phyloP scores from a whole-genome alignment of 306 rosid genomes.

The Bauhinia variegata region DNA sequence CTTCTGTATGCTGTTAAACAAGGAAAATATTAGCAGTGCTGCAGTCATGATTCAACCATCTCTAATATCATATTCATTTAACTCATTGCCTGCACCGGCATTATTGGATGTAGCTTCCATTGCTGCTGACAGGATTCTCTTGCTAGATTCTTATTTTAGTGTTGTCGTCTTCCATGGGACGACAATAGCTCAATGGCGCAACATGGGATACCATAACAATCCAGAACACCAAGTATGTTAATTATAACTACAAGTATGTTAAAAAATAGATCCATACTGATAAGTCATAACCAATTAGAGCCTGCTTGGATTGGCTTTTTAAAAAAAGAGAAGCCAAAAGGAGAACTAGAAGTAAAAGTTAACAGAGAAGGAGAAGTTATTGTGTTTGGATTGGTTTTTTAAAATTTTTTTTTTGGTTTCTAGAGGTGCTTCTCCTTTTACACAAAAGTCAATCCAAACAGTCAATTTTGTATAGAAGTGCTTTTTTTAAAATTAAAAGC shows the following conservation, averaged over 20 bases:
- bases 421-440: too few relatives aligned
- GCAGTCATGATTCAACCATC: conserved; percentile 99
- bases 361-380: too few relatives aligned
- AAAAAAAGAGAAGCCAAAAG: too few relatives aligned
- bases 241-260: neutral
- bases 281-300: neutral
- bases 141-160: conserved; percentile 91
- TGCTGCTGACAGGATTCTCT: conserved; percentile 82
- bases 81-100: conserved; percentile 86
- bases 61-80: conserved; percentile 82
- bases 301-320: too few relatives aligned
- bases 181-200: conserved; percentile 99
- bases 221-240: conserved; percentile 77
- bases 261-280: neutral
- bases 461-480: too few relatives aligned
- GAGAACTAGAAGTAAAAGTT: too few relatives aligned
- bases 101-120: conserved; percentile 93
- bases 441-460: too few relatives aligned
- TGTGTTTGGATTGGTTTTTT: too few relatives aligned
- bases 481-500: too few relatives aligned
- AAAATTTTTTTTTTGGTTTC: too few relatives aligned
- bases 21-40: conserved; percentile 88
- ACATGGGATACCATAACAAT: conserved; percentile 90
- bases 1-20: conserved; percentile 86
- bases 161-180: conserved; percentile 94